Percentiles rank a stretch among this genome's conserved stretches.
phyloP scores from a whole-genome alignment of 2,329 filamentous ascomycete species.

The Alternaria dauci region DNA sequence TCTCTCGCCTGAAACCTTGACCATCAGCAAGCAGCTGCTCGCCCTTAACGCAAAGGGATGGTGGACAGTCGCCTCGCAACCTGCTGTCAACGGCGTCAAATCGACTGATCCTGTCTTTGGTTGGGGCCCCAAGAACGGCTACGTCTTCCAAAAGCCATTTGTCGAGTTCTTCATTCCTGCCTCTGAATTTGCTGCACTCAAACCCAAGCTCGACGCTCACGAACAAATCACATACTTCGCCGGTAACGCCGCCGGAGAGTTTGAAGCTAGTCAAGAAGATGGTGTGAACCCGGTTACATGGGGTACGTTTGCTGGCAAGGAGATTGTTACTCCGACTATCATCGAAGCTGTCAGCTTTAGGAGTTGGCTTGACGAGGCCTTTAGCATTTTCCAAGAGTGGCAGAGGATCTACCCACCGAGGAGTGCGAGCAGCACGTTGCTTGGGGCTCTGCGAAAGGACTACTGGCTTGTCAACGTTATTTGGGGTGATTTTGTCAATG shows the following conservation, averaged over 20 bases:
- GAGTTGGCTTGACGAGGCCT: constrained; percentile 95
- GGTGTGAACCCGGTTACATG: constrained; percentile 93
- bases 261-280: constrained; percentile 71
- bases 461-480: constrained; percentile 92
- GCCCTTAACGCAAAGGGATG: constrained; percentile 82
- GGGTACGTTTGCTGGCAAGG: constrained; percentile 94
- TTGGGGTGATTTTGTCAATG: constrained; percentile 78
- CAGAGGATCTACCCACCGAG: constrained; percentile 82
- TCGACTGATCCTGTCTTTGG: constrained; percentile 83
- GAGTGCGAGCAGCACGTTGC: constrained; percentile 73
- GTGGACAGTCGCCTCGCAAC: constrained; percentile 97
- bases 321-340: constrained; percentile 95
- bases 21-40: constrained; percentile 79
- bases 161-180: constrained; percentile 92
- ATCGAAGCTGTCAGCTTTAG: constrained; percentile 94
- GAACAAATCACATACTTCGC: constrained; percentile 87
- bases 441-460: constrained; percentile 73
- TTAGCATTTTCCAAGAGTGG: constrained; percentile 96
- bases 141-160: constrained; percentile 98
- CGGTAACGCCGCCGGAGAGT: constrained; percentile 78
- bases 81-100: constrained; percentile 84
- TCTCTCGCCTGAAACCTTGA: constrained; percentile 80
- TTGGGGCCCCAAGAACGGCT: constrained; percentile 91
- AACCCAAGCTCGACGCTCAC: constrained; percentile 69
- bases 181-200: constrained; percentile 74